Evolutionary conservation across 164 flowering plant genomes (phyloP), one percentile per base, ranked within the genome.

Genomic region (Stephania cephalantha): DNA sequence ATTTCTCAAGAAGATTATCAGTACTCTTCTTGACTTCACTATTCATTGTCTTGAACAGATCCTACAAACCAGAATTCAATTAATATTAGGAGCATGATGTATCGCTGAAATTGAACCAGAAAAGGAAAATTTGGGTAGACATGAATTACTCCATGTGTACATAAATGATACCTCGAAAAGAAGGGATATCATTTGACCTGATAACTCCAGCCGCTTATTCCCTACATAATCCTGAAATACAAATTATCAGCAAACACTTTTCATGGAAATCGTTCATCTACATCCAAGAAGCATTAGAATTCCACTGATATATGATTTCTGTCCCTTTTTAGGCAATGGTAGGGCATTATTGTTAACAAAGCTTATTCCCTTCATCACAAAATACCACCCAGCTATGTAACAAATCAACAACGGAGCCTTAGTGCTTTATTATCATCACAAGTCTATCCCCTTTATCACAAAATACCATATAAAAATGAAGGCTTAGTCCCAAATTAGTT

Each of bases 171-270:
- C 98, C 97, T 95, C 99, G 82, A 95, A 95, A 64, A 95, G 91
- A 45, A 95, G 86, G 73, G 96, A 87, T 68, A 95, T 80, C 71
- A 92, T 75, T 73, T 93, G 96, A 53, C 99, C 99, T 72, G 99
- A 95, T 61, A 95, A 82, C 84, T 95, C 98, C 85, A 95, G 75
- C 67, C 99, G 84, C 81, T 95, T 95, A 87, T 95, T 95, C 65
- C 99, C 99, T 74, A 92, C 98, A 85, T 95, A 95, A 87, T 95
- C 99, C 99, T 94, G 74, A 45, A 69, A 71, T 12, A 29, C 35
- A 67, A 74, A 46, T 46, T 9, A 64, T 30, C 46, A 66, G 7
- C 13, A 65, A 65, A 52, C 46, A 67, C 68, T 46, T 65, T 7
- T 74, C 22, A 7, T 25, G 30, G 45, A 18, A 7, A 42, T 17